Base-by-base conservation (phyloP, 2,329 filamentous ascomycete species). In the Arthrinium puccinioides region DNA sequence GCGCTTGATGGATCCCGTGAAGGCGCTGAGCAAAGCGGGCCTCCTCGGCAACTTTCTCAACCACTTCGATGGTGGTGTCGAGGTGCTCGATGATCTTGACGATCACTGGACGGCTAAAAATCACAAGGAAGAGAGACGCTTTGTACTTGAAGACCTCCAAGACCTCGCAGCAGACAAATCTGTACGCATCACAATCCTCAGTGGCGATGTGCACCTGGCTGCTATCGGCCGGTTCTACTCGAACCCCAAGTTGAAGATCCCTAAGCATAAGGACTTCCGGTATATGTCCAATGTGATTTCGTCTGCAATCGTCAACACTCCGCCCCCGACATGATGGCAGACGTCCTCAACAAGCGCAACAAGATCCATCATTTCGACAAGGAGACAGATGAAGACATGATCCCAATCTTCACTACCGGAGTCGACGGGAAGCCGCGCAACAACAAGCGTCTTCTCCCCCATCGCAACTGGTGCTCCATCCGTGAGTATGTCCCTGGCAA, bases 31-130 rank as follows among this genome's bases (percentile, higher is more conserved):
- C 26, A 84, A 87, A 52, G 76, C 83, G 24, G 89, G 90, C 2
- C 61, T 94, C 47, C 71, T 97, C 36, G 86, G 87, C 4, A 76
- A 76, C 42, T 78, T 94, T 29, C 69, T 94, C 26, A 95, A 95
- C 64, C 84, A 84, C 48, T 89, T 95, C 49, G 89, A 96, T 53
- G 88, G 87, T 16, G 87, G 87, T 14, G 84, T 92, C 6, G 92
- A 97, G 60, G 85, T 97, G 11, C 68, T 94, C 20, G 89, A 95
- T 55, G 88, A 94, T 51, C 66, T 95, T 9, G 90, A 96, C 55
- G 92, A 97, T 59, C 90, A 98, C 56, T 98, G 92, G 92, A 96
- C 90, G 1, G 87, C 90, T 25, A 94, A 87, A 56, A 86, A 88
- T 54, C 89, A 97, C 66, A 98, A 97, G 57, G 72, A 79, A 19